Evolutionary conservation across 257 asterid genomes (phyloP).

Genomic region (Solanum peruvianum): DNA sequence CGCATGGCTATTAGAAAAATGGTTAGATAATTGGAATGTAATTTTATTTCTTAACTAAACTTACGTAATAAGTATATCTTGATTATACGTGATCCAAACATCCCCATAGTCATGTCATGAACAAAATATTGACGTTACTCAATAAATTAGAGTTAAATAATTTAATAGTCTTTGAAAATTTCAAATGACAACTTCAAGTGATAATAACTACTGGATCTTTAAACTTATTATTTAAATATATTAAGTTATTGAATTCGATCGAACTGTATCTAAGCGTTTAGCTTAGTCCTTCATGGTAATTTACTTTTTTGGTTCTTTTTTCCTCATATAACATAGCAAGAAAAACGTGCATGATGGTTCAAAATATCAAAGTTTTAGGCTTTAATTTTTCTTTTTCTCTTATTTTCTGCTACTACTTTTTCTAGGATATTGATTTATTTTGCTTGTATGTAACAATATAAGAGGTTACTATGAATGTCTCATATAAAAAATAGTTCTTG

Average conservation of each 20-base stretch:
- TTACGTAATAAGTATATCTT: neutral
- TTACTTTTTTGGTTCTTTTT: neutral
- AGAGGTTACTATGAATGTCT: neutral
- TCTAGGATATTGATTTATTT: no score
- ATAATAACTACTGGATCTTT: accelerated
- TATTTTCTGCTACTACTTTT: neutral
- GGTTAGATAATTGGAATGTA: accelerated
- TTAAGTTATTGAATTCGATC: neutral
- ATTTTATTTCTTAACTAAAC: neutral
- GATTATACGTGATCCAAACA: accelerated
- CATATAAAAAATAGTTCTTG: neutral
- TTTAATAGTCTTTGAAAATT: neutral
- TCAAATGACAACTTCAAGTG: neutral
- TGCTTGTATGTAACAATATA: neutral
- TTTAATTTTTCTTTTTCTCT: neutral
- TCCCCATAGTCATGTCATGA: neutral
- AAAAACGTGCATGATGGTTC: neutral
- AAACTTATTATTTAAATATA: neutral
- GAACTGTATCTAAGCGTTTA: accelerated
- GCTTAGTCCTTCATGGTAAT: neutral
- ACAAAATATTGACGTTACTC: neutral
- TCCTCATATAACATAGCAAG: neutral
- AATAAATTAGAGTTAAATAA: neutral
- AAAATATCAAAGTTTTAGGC: neutral
- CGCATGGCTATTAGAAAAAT: neutral